Conservation (phyloP, 108 stramenopile species). For the Fistulifera solaris region DNA sequence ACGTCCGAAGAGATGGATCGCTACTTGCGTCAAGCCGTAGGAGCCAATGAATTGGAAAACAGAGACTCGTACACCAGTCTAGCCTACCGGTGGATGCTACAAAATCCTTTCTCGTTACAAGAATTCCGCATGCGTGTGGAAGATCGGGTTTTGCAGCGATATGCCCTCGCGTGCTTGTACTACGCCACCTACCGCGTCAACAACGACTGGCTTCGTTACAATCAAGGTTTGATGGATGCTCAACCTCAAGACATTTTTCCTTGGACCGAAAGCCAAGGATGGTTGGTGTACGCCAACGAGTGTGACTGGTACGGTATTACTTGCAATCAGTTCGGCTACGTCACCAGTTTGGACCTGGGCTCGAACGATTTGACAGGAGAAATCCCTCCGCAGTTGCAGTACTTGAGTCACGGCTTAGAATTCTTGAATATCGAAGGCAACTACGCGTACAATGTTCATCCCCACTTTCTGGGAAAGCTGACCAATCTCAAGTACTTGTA, state of each 20-base stretch:
- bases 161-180: slow-evolving; percentile 13
- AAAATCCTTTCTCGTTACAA: too few relatives aligned
- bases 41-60: too few relatives aligned
- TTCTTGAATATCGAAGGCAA: slow-evolving; percentile 30
- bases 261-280: neutral
- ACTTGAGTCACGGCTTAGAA: slow-evolving; percentile 10
- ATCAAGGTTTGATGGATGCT: too few relatives aligned
- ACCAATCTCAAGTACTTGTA: slow-evolving; percentile 33
- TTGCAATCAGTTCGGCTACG: slow-evolving; percentile 20
- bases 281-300: slow-evolving; percentile 33
- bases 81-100: too few relatives aligned
- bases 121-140: neutral
- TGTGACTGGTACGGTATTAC: slow-evolving; percentile 54
- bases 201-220: too few relatives aligned
- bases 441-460: slow-evolving; percentile 23
- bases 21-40: too few relatives aligned
- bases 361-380: slow-evolving; percentile 10
- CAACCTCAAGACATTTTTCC: too few relatives aligned
- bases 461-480: slow-evolving; percentile 13
- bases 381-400: too few relatives aligned
- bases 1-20: too few relatives aligned
- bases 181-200: slow-evolving; percentile 9
- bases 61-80: too few relatives aligned
- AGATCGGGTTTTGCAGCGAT: slow-evolving; percentile 4
- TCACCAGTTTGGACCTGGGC: slow-evolving; percentile 20